Evolutionary conservation across 768 basidiomycete genomes (phyloP).

Genomic region (Phlebiopsis flavidoalba): DNA sequence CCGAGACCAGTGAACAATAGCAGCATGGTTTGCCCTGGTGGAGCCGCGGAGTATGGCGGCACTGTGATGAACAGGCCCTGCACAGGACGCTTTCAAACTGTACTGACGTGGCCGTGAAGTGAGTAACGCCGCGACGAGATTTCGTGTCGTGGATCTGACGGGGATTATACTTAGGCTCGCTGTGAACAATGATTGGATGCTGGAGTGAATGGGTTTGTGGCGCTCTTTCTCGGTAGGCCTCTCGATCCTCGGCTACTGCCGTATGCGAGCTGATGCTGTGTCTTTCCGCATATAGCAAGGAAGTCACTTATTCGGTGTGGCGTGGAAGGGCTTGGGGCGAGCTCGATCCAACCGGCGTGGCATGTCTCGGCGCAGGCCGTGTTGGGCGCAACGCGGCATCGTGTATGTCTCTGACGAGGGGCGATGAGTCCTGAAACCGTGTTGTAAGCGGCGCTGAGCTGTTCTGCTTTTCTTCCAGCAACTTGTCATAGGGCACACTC

Average conservation of each 20-base stretch:
- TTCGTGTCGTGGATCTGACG: neutral
- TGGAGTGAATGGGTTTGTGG: slow-evolving; percentile 75
- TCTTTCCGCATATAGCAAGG: slow-evolving; percentile 46
- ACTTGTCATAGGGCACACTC: slow-evolving; percentile 45
- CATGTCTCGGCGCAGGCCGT: slow-evolving; percentile 59
- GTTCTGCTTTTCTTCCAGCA: slow-evolving; percentile 28
- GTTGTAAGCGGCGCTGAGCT: neutral
- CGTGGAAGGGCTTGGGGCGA: slow-evolving; percentile 65
- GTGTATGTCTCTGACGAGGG: slow-evolving; percentile 44
- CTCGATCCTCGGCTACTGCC: neutral
- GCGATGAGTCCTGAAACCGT: no score
- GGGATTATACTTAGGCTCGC: slow-evolving; percentile 43
- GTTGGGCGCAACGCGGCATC: slow-evolving; percentile 71
- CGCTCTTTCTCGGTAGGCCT: slow-evolving; percentile 47
- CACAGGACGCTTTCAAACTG: slow-evolving; percentile 59
- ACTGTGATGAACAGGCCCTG: slow-evolving; percentile 42
- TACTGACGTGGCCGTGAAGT: slow-evolving; percentile 71
- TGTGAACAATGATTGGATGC: slow-evolving; percentile 61
- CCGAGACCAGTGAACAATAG: slow-evolving; percentile 65
- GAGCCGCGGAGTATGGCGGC: slow-evolving; percentile 72
- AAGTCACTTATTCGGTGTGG: slow-evolving; percentile 57
- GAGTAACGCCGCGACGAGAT: slow-evolving; percentile 12
- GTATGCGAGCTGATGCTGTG: neutral
- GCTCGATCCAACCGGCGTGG: slow-evolving; percentile 62
- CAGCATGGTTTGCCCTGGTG: slow-evolving; percentile 64